Evolutionary conservation across 129 eudicot species (phyloP), one percentile per base, ranked within the genome.

Genomic region (Artemisia tridentata): DNA sequence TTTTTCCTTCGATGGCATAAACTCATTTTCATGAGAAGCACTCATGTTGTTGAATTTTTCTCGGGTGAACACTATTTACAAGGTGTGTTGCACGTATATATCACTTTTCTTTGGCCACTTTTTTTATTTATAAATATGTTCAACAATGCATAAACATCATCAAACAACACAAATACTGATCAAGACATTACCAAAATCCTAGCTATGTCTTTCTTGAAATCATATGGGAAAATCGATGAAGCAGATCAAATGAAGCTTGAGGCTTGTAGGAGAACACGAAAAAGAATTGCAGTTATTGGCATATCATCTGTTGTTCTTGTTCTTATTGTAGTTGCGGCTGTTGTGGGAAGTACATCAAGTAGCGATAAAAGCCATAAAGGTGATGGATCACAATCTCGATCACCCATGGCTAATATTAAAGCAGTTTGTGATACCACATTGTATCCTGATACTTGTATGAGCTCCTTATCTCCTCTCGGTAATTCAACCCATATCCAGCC

Each of bases 151-250:
- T 57, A 10, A 10, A 21, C 45, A 38, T 38, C 45, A 38, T 38
- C 45, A 38, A 38, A 38, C 45, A 38, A 7, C 45, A 38, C 45
- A 38, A 38, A 38, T 7, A 38, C 45, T 38, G n/a, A n/a, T n/a
- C 45, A 38, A 38, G 45, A 38, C 10, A 38, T 0, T 38, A 38
- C 45, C 45, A 38, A 38, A 38, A 38, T 38, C 45, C 1, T 38
- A 65, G 47, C 67, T 45, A 72, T 83, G 88, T 67, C 62, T 63
- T 66, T 81, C 43, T 73, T 80, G 47, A 82, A 87, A 71, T 78
- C 87, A 25, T 84, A 84, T 5, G 87, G 95, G 23, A 84, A 87
- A 76, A 78, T 84, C 17, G 62, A 80, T 16, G 89, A 82, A 49
- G 74, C 83, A 31, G 88, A 85, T 51, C 84, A 85, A 69, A 86